A percentile compares a stretch with the other conserved stretches of the same genome.
These are phyloP conservation scores for Rhodotorula mucilaginosa DNA, from an alignment of 1,284 basidiomycete species.

Conservation along the genomic window DNA sequence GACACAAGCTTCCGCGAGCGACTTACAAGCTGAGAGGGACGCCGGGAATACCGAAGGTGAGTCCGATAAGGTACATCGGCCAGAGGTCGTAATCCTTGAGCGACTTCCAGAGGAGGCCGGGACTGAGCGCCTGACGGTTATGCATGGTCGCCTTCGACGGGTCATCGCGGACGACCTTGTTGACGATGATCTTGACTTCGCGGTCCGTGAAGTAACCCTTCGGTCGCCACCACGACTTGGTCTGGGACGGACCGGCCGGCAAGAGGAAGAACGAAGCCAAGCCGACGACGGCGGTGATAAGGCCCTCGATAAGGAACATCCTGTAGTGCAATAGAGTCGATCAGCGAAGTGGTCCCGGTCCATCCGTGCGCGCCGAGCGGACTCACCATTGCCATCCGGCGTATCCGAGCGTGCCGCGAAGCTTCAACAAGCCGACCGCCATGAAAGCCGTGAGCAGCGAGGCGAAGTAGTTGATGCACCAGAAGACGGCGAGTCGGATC, in stretches of 20 bases:
- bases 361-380: constrained; percentile 27
- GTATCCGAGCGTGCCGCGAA: constrained; percentile 30
- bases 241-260: constrained; percentile 49
- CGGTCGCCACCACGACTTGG: constrained; percentile 42
- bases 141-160: constrained; percentile 52
- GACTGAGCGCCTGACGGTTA: constrained; percentile 50
- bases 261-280: constrained; percentile 45
- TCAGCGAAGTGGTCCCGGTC: not conserved
- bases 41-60: constrained; percentile 8
- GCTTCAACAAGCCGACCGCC: constrained; percentile 26
- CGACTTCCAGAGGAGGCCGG: constrained; percentile 38
- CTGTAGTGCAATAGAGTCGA: not conserved
- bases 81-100: constrained; percentile 50
- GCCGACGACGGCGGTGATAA: constrained; percentile 39
- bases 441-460: constrained; percentile 25
- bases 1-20: not conserved
- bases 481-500: constrained; percentile 8
- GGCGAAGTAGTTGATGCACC: constrained; percentile 8
- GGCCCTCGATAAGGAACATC: constrained; percentile 35
- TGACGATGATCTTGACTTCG: constrained; percentile 53
- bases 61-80: constrained; percentile 15
- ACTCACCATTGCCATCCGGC: constrained; percentile 31
- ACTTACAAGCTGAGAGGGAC: not conserved
- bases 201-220: constrained; percentile 52
- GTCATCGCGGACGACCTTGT: constrained; percentile 53